phyloP scores from a whole-genome alignment of 1,284 basidiomycete genomes.

The Moesziomyces sp. region DNA sequence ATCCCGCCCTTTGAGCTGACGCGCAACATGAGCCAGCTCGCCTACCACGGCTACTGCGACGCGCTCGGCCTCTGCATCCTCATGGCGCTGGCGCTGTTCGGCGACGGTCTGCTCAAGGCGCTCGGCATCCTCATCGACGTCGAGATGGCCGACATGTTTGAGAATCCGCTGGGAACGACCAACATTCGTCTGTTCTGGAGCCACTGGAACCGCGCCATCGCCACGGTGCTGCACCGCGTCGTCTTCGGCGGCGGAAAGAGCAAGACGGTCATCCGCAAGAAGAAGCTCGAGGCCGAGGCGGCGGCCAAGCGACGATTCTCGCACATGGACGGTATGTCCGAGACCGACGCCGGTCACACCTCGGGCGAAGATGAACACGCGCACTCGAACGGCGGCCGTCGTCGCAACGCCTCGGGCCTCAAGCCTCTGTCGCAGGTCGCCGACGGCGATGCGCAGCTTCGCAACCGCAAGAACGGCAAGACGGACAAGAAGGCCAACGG shows the following conservation, averaged over 20 bases:
- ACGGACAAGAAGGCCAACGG: constrained; percentile 21
- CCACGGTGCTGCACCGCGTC: constrained; percentile 65
- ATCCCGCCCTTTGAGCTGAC: constrained; percentile 60
- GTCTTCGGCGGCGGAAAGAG: constrained; percentile 60
- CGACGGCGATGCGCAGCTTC: constrained; percentile 20
- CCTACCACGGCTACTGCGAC: constrained; percentile 60
- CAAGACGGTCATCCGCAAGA: constrained; percentile 33
- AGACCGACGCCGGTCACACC: constrained; percentile 57
- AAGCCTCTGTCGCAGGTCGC: constrained; percentile 38
- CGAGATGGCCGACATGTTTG: constrained; percentile 67
- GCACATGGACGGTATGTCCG: constrained; percentile 59
- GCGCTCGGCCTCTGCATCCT: constrained; percentile 55
- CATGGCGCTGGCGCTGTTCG: constrained; percentile 60
- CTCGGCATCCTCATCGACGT: constrained; percentile 59
- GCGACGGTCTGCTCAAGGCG: constrained; percentile 58
- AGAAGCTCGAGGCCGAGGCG: constrained; percentile 13
- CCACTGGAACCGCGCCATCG: constrained; percentile 67
- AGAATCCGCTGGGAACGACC: constrained; percentile 63
- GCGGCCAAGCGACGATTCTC: constrained; percentile 20
- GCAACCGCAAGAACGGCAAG: constrained; percentile 23
- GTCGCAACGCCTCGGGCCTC: constrained; percentile 27
- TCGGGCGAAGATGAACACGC: constrained; percentile 54
- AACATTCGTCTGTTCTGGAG: constrained; percentile 67
- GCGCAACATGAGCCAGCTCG: constrained; percentile 53
- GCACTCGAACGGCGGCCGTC: constrained; percentile 9